Evolutionary conservation across 352 stramenopile species (phyloP), one percentile per base, ranked within the genome.

Genomic region (Pythium chondricola): DNA sequence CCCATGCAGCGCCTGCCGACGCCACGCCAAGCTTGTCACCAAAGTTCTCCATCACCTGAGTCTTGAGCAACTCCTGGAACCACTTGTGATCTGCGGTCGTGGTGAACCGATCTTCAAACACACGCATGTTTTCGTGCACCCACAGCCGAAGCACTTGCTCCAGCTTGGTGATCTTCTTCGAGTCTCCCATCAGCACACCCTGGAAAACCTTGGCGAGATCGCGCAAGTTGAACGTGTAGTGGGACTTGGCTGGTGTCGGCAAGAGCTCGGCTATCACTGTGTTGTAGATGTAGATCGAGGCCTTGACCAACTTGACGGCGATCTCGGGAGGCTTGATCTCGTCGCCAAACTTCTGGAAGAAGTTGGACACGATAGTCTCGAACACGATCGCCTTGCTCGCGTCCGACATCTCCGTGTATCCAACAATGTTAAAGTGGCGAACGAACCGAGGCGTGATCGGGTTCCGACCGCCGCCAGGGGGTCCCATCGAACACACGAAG

Each of bases 191-290:
- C 3, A 93, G 56, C 17, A 95, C 56, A 1, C 83, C 83, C 25
- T 93, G 83, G 39, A 95, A 87, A 16, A 95, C 83, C 38, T 95
- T 95, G 13, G 83, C 83, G 0, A 95, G 69, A 56, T 95, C 83
- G n/a, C 83, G 79, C 32, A 95, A 52, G 39, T 95, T 95, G 63
- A 95, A 95, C 10, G 83, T 92, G 52, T 95, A 93, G 39, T 95
- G 83, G 6, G 79, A 84, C 45, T 93, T 93, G 9, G 82, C 73
- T 20, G 83, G 83, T 13, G 83, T 95, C 1, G 83, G 83, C 4
- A 95, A 49, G 9, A 95, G 48, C 47, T 95, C 80, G 0, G 66
- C 60, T 37, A 86, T 89, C 6, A 95, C 76, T 0, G 79, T 91
- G 41, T 93, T 92, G 63, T 95, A 95, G 24, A 95, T 84, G 17